phyloP scores from a whole-genome alignment of 768 basidiomycete genomes.

The Mrakia gelida region DNA sequence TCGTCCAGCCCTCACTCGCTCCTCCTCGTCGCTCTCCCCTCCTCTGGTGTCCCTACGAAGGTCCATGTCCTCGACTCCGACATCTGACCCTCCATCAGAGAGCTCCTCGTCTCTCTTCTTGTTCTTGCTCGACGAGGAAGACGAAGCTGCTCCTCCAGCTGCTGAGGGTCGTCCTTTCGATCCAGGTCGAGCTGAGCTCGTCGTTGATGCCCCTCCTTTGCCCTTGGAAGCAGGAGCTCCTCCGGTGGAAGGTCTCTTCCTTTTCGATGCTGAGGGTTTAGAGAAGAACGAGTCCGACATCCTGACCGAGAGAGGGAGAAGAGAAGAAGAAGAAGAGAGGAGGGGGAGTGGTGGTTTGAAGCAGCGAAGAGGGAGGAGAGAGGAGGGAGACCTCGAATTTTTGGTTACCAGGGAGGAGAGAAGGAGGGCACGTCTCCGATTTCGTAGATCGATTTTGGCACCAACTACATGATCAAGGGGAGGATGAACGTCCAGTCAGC shows the following conservation, averaged over 20 bases:
- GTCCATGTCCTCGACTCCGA: constrained; percentile 66
- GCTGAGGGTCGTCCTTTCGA: not conserved
- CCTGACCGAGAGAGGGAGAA: not conserved
- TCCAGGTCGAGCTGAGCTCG: constrained; percentile 6
- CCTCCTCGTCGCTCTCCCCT: constrained; percentile 67
- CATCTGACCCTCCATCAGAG: constrained; percentile 37
- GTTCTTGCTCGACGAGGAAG: not conserved
- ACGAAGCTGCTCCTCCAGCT: not conserved
- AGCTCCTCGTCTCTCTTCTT: constrained; percentile 38
- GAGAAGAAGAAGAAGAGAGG: not conserved
- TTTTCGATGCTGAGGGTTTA: constrained; percentile 20
- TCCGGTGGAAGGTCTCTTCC: constrained; percentile 16
- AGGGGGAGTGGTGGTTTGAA: not conserved
- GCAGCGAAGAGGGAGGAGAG: not conserved
- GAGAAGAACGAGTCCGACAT: constrained; percentile 32
- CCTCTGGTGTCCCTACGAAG: constrained; percentile 57
- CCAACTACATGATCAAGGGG: no score
- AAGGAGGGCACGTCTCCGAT: no score
- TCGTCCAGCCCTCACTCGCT: constrained; percentile 57
- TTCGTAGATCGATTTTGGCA: no score
- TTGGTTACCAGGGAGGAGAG: no score
- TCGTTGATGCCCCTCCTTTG: not conserved
- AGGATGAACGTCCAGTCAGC: no score
- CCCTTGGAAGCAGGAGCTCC: not conserved
- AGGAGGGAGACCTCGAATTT: no score